Percentiles rank a stretch among this genome's conserved stretches.
phyloP scores from a whole-genome alignment of 306 rosid species.

The Quercus alba region DNA sequence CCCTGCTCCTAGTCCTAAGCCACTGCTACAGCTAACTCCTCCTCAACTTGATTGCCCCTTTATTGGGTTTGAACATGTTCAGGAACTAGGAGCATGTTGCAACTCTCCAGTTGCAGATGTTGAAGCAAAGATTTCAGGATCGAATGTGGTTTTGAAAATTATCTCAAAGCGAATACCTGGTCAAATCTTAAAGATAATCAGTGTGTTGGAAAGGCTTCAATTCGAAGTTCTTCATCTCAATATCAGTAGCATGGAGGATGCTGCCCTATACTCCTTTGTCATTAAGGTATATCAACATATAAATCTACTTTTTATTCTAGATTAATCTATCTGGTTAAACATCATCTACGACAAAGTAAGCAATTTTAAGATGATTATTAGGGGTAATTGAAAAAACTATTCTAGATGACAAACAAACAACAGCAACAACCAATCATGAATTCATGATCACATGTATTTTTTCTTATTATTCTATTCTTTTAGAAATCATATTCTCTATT shows the following conservation, averaged over 20 bases:
- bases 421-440: too few species aligned
- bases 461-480: too few species aligned
- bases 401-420: too few species aligned
- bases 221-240: constrained; percentile 90
- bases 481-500: too few species aligned
- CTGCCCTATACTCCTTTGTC: constrained; percentile 77
- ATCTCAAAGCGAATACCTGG: constrained; percentile 59
- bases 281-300: constrained; percentile 55
- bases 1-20: constrained; percentile 58
- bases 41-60: constrained; percentile 29
- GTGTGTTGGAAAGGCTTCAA: constrained; percentile 66
- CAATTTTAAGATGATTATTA: background rate
- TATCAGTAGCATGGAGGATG: constrained; percentile 88
- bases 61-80: constrained; percentile 33
- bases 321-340: background rate
- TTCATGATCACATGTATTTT: too few species aligned
- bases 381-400: background rate
- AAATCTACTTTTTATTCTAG: background rate
- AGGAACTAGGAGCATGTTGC: constrained; percentile 75
- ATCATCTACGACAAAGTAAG: background rate
- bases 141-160: constrained; percentile 68
- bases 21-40: constrained; percentile 22
- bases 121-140: constrained; percentile 84
- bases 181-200: constrained; percentile 62
- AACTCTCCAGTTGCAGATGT: constrained; percentile 89